Evolutionary conservation across 2,329 filamentous ascomycete species (phyloP).

Genomic region (Diaporthe caulivora): DNA sequence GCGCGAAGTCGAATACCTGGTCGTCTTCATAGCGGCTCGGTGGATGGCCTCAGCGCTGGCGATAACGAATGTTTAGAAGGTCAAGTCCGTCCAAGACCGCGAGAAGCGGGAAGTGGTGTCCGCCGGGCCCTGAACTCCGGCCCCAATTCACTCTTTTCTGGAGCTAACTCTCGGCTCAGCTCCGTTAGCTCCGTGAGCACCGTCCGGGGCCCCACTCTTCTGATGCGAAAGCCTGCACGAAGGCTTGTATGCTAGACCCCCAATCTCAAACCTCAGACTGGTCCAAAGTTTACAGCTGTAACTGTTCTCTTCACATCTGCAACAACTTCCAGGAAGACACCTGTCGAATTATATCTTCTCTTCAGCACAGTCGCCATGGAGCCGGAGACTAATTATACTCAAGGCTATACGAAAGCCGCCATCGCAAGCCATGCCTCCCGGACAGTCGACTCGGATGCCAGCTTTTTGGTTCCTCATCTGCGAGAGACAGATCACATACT

Average conservation of each 20-base stretch:
- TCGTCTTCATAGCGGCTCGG: not conserved
- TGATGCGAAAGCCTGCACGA: not conserved
- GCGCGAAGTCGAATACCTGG: not conserved
- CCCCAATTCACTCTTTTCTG: not conserved
- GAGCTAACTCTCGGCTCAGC: not conserved
- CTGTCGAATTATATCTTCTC: not conserved
- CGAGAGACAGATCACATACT: slow-evolving; percentile 8
- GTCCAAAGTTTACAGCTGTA: not conserved
- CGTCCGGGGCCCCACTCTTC: not conserved
- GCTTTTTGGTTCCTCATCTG: slow-evolving; percentile 33
- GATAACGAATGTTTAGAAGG: not conserved
- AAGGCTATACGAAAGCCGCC: slow-evolving; percentile 33
- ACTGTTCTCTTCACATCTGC: not conserved
- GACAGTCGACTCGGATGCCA: slow-evolving; percentile 32
- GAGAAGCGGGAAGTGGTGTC: too few species aligned
- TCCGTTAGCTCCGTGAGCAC: not conserved
- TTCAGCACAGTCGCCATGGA: not conserved
- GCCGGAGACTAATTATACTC: slow-evolving; percentile 20
- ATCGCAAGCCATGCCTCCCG: slow-evolving; percentile 33
- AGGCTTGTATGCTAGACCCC: too few species aligned
- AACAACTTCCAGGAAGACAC: not conserved
- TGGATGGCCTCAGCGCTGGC: too few species aligned
- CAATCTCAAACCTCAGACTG: not conserved
- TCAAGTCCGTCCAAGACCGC: not conserved
- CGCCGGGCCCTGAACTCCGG: not conserved